Base-by-base conservation (phyloP, 1,139 yeast species). In the Sugiyamaella sp. region DNA sequence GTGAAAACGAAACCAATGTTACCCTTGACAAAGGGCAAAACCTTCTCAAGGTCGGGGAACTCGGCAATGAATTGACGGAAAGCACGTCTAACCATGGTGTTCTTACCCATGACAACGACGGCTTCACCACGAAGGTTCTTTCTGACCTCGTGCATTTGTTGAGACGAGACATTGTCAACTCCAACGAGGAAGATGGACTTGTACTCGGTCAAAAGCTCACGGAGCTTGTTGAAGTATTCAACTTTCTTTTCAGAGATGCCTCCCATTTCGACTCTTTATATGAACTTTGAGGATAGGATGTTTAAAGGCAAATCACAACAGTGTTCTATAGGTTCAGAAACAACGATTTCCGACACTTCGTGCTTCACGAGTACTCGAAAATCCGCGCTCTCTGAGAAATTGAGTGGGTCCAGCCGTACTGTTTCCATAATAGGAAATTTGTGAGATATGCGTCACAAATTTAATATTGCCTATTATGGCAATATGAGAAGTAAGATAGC, bases 71-170 rank as follows among this genome's bases (percentile, higher is more conserved):
- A 89, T 70, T 90, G 95, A 82, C 98, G 90, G 84, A 93, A 81
- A 75, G 99, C 99, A 84, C 99, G 91, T 84, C 99, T 90, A 69
- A 95, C 97, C 98, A 95, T 91, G 84, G 99, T 95, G 97, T 93
- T 93, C 89, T 93, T 93, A 84, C 99, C 99, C 98, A 95, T 93
- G 74, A 93, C 82, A 66, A 95, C 91, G 67, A 87, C 93, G 72
- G 93, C 99, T 59, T 85, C 86, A 66, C 90, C 89, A 82, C 99
- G 90, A 73, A 95, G 86, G 66, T 89, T 80, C 85, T 87, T 90
- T 86, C 99, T 91, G 81, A 90, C 85, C 84, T 93, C 96, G 83
- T 93, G 99, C 97, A 93, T 91, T 73, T 93, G 99, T 84, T 93
- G 99, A 71, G 99, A 93, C 68, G 98, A 89, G 75, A 93, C 99